Evolutionary conservation across 2,329 filamentous ascomycete genomes (phyloP).

Genomic region (Chalaropsis thielavioides): DNA sequence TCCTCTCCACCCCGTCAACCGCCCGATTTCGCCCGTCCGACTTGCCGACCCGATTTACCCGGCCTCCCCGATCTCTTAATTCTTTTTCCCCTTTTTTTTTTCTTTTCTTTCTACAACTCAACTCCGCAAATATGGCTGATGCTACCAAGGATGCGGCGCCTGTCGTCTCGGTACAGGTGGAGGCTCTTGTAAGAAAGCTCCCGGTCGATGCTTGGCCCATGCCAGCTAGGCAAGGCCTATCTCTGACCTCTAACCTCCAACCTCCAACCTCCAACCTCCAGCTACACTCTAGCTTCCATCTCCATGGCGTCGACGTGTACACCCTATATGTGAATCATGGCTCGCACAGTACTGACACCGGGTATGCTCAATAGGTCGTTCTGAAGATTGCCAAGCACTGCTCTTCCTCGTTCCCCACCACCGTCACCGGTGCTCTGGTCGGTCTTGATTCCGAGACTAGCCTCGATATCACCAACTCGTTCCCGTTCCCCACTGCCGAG

Average conservation of each 20-base stretch:
- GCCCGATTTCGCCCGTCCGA: not conserved
- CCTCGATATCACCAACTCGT: conserved; percentile 86
- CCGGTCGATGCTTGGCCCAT: conserved; percentile 25
- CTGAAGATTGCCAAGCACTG: conserved; percentile 98
- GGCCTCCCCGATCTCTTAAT: not conserved
- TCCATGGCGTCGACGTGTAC: not conserved
- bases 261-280: not conserved
- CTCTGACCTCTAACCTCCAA: conserved; percentile 12
- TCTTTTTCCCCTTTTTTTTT: not conserved
- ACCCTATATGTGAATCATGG: not conserved
- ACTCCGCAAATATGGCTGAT: conserved; percentile 37
- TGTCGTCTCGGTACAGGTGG: conserved; percentile 80
- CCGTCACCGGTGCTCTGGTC: conserved; percentile 77
- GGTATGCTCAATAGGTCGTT: conserved; percentile 47
- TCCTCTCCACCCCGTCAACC: not conserved
- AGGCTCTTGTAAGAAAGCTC: conserved; percentile 61
- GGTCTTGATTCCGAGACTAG: conserved; percentile 76
- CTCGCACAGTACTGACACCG: not conserved
- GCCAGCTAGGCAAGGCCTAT: conserved; percentile 22
- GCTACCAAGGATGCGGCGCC: conserved; percentile 46
- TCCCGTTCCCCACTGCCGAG: conserved; percentile 81
- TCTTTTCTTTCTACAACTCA: not conserved
- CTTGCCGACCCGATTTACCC: not conserved
- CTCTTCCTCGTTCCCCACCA: conserved; percentile 72
- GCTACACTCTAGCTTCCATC: not conserved